Conservation (phyloP, 2,329 filamentous ascomycete genomes). For the Neopestalotiopsis sp. region DNA sequence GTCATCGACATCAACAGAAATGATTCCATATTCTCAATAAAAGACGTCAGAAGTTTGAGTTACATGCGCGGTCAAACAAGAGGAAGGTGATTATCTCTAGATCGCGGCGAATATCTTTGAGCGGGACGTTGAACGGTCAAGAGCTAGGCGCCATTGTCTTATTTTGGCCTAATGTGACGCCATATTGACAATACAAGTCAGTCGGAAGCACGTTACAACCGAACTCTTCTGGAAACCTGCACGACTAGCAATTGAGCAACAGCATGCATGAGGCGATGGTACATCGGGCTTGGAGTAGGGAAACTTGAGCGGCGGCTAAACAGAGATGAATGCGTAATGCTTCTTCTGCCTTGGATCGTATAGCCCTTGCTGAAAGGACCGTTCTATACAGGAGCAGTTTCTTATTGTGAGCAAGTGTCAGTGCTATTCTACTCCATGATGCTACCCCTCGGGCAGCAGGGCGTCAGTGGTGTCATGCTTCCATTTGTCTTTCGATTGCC, state of each 20-base stretch:
- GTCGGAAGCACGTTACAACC: not conserved
- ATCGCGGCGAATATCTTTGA: not conserved
- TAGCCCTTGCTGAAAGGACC: not conserved
- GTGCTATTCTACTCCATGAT: not conserved
- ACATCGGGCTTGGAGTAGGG: not conserved
- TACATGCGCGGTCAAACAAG: not conserved
- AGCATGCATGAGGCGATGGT: not conserved
- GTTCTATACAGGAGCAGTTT: not conserved
- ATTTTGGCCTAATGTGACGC: not conserved
- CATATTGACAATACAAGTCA: not conserved
- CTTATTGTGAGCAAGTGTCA: not conserved
- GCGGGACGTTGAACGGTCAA: not conserved
- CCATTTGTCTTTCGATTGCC: not conserved
- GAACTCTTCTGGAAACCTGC: not conserved
- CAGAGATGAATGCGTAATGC: not conserved
- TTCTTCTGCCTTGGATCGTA: not conserved
- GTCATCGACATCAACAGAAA: not conserved
- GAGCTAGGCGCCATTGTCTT: constrained; percentile 1
- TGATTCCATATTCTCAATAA: not conserved
- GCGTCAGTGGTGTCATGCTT: not conserved
- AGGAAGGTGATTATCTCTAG: not conserved
- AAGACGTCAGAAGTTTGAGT: not conserved
- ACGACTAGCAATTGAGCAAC: not conserved
- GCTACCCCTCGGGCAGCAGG: not conserved
- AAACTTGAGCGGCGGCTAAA: not conserved